Conservation (phyloP, 1,284 basidiomycete genomes). For the Rhodotorula sp. region DNA sequence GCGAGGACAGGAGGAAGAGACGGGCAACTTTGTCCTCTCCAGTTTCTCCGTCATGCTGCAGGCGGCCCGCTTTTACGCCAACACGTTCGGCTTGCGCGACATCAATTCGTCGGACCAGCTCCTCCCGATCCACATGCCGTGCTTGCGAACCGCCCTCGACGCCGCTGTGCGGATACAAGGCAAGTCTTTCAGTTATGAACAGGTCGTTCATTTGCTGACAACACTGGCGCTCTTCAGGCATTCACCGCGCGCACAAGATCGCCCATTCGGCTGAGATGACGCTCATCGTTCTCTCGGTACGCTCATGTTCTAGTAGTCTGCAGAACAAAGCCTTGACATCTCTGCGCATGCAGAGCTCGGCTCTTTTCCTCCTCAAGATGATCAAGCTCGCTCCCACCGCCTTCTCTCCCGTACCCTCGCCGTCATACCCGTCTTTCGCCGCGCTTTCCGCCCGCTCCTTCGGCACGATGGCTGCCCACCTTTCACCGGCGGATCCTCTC, state of each 20-base stretch:
- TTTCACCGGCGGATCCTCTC: background rate
- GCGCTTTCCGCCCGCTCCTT: background rate
- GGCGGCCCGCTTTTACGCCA: constrained; percentile 22
- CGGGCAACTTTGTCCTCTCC: constrained; percentile 26
- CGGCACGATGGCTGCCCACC: background rate
- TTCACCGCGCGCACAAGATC: constrained; percentile 31
- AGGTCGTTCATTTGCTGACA: background rate
- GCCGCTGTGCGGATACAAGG: constrained; percentile 29
- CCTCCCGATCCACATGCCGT: constrained; percentile 24
- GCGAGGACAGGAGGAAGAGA: constrained; percentile 11
- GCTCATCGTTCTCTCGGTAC: constrained; percentile 27
- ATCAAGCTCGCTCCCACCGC: constrained; percentile 36
- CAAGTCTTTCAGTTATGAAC: background rate
- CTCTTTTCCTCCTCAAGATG: constrained; percentile 41
- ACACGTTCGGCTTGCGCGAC: constrained; percentile 32
- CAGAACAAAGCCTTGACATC: background rate
- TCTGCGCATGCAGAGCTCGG: constrained; percentile 13
- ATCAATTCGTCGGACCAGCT: constrained; percentile 33
- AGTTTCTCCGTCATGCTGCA: constrained; percentile 25
- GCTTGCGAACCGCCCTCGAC: constrained; percentile 25
- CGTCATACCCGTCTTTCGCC: constrained; percentile 13
- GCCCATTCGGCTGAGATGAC: constrained; percentile 37
- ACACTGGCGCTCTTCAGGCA: constrained; percentile 1
- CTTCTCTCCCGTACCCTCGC: constrained; percentile 13
- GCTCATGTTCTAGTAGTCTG: background rate